Evolutionary conservation across 495 filamentous ascomycete genomes (phyloP).

Genomic region (Neurospora sp.): DNA sequence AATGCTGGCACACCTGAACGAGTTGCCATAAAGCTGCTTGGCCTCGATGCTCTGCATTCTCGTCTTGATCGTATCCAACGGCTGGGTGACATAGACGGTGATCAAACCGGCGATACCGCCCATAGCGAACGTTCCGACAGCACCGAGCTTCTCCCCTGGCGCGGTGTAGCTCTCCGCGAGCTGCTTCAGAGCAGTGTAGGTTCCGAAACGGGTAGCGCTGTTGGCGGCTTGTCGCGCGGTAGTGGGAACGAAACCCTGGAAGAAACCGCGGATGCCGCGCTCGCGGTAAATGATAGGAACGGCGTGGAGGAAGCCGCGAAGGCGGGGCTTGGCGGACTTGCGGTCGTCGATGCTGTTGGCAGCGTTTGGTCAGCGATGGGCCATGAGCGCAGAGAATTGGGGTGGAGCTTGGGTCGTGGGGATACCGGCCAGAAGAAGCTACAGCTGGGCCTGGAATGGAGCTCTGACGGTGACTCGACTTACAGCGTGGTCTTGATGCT

Average conservation of each 20-base stretch:
- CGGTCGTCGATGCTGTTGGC: slow-evolving; percentile 76
- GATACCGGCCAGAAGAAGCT: too few relatives aligned
- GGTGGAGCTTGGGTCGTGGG: too few relatives aligned
- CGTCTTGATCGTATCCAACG: slow-evolving; percentile 92
- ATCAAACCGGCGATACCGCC: slow-evolving; percentile 84
- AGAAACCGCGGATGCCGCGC: slow-evolving; percentile 81
- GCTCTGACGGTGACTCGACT: slow-evolving; percentile 8
- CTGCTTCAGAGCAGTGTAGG: slow-evolving; percentile 84
- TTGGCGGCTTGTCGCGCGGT: slow-evolving; percentile 93
- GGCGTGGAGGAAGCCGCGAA: slow-evolving; percentile 89
- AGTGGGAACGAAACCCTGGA: slow-evolving; percentile 93
- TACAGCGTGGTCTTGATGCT: slow-evolving; percentile 93
- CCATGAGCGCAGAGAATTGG: neutral
- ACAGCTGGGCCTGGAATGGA: too few relatives aligned
- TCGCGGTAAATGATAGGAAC: slow-evolving; percentile 78
- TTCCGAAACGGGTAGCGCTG: slow-evolving; percentile 77
- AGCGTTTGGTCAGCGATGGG: neutral
- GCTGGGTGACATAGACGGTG: slow-evolving; percentile 87
- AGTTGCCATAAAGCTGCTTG: slow-evolving; percentile 73
- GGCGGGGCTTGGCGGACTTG: slow-evolving; percentile 73
- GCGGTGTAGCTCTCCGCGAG: slow-evolving; percentile 84
- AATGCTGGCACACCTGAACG: slow-evolving; percentile 68
- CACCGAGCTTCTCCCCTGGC: slow-evolving; percentile 88
- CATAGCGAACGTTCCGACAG: slow-evolving; percentile 81
- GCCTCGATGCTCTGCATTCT: slow-evolving; percentile 97